Base-by-base conservation (phyloP, 108 stramenopile species). In the Pseudonitzschia delicatissima region DNA sequence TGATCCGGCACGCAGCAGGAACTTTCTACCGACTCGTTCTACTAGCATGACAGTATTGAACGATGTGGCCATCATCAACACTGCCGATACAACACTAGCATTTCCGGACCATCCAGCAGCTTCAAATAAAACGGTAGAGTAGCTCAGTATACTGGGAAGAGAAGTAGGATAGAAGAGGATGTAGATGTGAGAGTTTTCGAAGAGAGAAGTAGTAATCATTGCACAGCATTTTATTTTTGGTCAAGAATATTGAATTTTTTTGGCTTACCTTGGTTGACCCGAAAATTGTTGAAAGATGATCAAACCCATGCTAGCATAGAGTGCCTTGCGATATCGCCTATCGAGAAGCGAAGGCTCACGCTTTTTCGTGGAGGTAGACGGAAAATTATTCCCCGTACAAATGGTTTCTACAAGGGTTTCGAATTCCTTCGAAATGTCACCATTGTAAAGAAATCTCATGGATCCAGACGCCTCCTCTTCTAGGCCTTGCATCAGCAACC, bases 211-310 rank as follows among this genome's bases (percentile, higher is more conserved):
- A n/a, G n/a, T n/a, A n/a, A 6, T 39, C 37, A 39, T 8, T 39
- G 37, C 8, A 39, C 37, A 39, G 37, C 6, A 39, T 39, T 6
- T 6, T 39, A 39, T 6, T 11, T 39, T 39, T 39, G n/a, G n/a
- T n/a, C n/a, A n/a, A n/a, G n/a, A n/a, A n/a, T n/a, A n/a, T 73
- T 37, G 77, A 76, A 3, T 39, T 11, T 6, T 39, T 39, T 11
- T 39, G 37, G 8, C 37, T 8, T 20, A 49, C 48, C 48, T 49
- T 49, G 87, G 87, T 53, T 88, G 87, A 2, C 87, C 87, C 18
- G 81, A 72, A 37, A 86, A 33, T 73, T 87, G 84, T 59, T 87
- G 86, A 11, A 88, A 67, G 3, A 81, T 58, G 15, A 88, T 67
- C 18, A 88, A 57, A 21, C 83, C 83, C 26, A 85, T 23, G 48